phyloP scores from a whole-genome alignment of 2,329 filamentous ascomycete genomes.

The Monosporascus sp. region DNA sequence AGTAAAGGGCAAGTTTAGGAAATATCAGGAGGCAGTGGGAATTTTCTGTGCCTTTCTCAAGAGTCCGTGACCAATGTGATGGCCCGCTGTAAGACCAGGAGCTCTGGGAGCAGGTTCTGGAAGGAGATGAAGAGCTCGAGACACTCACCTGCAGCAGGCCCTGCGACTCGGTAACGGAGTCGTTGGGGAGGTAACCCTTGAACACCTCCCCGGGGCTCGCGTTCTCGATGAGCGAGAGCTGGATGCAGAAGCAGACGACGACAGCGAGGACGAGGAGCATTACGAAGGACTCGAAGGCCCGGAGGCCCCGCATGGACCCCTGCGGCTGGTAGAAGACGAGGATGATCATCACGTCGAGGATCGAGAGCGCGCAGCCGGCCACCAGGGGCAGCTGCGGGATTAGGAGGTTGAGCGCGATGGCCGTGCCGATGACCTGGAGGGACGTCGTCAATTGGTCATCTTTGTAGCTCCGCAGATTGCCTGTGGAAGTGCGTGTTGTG shows the following conservation, averaged over 20 bases:
- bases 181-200: conserved; percentile 58
- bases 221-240: conserved; percentile 56
- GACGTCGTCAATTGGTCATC: conserved; percentile 4
- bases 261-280: conserved; percentile 60
- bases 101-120: too few species aligned
- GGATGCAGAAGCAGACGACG: conserved; percentile 65
- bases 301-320: conserved; percentile 52
- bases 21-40: too few species aligned
- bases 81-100: too few species aligned
- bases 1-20: too few species aligned
- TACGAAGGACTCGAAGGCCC: conserved; percentile 61
- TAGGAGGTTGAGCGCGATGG: conserved; percentile 63
- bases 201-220: conserved; percentile 56
- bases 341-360: conserved; percentile 62
- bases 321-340: conserved; percentile 60
- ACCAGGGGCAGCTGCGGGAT: conserved; percentile 59
- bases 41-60: too few species aligned
- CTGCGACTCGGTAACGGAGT: conserved; percentile 49
- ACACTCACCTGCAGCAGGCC: conserved; percentile 45
- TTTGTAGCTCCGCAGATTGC: too few species aligned
- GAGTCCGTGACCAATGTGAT: too few species aligned
- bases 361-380: conserved; percentile 62
- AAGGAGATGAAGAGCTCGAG: too few species aligned
- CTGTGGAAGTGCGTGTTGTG: too few species aligned
- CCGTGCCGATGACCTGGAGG: conserved; percentile 59